Evolutionary conservation across 768 basidiomycete species (phyloP).

Genomic region (Austroboletus eburneus): DNA sequence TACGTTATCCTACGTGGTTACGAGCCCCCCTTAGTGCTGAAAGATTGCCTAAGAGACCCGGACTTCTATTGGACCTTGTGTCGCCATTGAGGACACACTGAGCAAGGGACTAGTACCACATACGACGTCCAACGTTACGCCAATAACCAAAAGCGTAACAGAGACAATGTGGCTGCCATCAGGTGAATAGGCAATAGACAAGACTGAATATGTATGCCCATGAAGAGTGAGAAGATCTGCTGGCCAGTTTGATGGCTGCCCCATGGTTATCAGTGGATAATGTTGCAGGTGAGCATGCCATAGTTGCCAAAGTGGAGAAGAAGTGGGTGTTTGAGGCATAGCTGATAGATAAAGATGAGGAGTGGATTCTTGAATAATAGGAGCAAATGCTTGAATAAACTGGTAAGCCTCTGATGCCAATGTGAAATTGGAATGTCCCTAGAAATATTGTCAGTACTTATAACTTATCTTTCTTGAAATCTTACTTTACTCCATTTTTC

Average conservation of each 20-base stretch:
- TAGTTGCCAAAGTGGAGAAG: background rate
- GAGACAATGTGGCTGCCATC: no score
- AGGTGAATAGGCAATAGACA: no score
- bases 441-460: background rate
- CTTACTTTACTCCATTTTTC: constrained; percentile 17
- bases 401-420: background rate
- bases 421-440: constrained; percentile 8
- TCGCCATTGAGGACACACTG: no score
- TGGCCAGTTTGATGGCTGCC: background rate
- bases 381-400: background rate
- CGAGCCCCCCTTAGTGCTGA: no score
- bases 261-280: background rate
- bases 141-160: no score
- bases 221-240: no score
- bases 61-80: no score
- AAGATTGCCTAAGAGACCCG: no score
- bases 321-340: background rate
- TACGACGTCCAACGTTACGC: no score
- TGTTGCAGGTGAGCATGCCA: background rate
- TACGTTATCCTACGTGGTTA: no score
- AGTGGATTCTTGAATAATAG: background rate
- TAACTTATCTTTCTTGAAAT: background rate
- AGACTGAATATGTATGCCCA: no score
- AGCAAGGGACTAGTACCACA: no score
- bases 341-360: background rate